Base-by-base conservation (phyloP, 106 monocot species). In the Dendrobium chrysotoxum region DNA sequence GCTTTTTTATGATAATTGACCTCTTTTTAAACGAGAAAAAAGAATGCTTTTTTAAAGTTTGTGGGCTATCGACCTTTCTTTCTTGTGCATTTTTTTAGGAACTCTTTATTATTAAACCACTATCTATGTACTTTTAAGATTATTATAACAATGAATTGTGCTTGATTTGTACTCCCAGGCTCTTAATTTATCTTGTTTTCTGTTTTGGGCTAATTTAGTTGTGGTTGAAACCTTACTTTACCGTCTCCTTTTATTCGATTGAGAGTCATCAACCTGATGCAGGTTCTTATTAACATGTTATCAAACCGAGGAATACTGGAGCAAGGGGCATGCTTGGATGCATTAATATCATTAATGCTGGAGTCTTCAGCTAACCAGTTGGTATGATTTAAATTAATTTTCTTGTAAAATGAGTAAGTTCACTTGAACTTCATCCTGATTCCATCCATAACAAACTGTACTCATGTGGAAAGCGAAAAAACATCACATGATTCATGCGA, bases 251-350 rank as follows among this genome's bases (percentile, higher is more conserved):
- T 74, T 21, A n/a, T 31, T 35, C 15, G 26, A 31, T 54, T 68
- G 11, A 68, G 31, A 53, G 64, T 77, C 66, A 28, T 85, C 82
- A 47, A 23, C 17, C 47, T 71, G 26, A 74, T 89, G 81, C 87
- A 99, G 99, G 93, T 95, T 40, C 84, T 99, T 73, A 47, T 95
- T 58, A 88, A 90, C 77, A 86, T 99, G 77, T 73, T 99, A 75
- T 83, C 91, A 38, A 88, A 87, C 25, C 75, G 91, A 84, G 93
- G 95, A 83, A 65, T 66, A 77, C 79, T 88, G 78, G 95, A 88
- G 85, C 99, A 92, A 79, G 90, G 86, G 75, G 88, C 88, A 76
- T 99, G 99, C 83, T 89, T 99, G 80, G 99, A 93, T 85, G 88
- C 95, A 79, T 57, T 99, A 55, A 76, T 99, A 85, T 87, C 95